These are phyloP conservation scores for Adansonia madagascariensis DNA, from an alignment of 441 rosid species.

Conservation along the genomic window DNA sequence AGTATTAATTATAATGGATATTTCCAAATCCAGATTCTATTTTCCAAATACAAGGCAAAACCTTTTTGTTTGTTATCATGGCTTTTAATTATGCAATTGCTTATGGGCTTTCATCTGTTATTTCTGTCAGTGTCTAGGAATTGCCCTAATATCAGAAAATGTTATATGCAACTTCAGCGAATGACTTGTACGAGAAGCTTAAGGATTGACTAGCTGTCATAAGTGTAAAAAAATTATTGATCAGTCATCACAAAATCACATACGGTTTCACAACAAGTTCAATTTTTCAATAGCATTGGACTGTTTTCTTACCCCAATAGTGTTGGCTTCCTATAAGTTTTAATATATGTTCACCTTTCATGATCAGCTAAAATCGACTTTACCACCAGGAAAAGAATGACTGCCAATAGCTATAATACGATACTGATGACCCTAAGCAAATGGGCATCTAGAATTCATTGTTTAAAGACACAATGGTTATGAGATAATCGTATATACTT, in stretches of 20 bases:
- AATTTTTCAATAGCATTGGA: not conserved
- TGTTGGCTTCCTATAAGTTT: not conserved
- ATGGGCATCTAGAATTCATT: not conserved
- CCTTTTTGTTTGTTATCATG: conserved; percentile 2
- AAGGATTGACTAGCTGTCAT: not conserved
- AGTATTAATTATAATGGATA: not conserved
- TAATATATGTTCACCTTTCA: not conserved
- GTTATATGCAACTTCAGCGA: not conserved
- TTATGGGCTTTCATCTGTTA: not conserved
- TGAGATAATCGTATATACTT: not conserved
- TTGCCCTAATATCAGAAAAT: not conserved
- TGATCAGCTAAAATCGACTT: not conserved
- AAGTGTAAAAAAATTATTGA: conserved; percentile 1
- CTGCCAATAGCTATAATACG: not conserved
- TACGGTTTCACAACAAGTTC: not conserved
- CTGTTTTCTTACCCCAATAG: not conserved
- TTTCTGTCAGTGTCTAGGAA: not conserved
- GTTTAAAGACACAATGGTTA: not conserved
- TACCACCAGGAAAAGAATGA: not conserved
- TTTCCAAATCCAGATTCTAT: conserved; percentile 2
- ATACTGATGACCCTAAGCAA: not conserved
- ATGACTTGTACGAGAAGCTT: not conserved
- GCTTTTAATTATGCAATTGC: not conserved
- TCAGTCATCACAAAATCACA: not conserved
- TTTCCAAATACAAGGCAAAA: not conserved